Evolutionary conservation across 495 filamentous ascomycete species (phyloP), one percentile per base, ranked within the genome.

Genomic region (Penicillium parvum): DNA sequence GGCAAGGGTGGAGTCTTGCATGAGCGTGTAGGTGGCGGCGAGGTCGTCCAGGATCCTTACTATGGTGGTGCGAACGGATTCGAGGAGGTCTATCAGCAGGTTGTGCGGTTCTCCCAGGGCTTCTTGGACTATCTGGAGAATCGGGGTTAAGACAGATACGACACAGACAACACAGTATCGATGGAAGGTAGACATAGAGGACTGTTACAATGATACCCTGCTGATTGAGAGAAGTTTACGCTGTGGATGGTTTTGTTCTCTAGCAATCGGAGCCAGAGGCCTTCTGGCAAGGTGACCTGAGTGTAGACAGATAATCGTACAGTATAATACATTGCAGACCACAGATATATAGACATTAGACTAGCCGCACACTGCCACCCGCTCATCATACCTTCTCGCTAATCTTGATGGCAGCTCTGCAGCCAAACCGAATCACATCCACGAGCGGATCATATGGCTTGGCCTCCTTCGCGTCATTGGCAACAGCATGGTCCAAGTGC

Each of bases 401-500:
- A 38, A 96, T 79, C 83, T 89, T 95, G 48, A 98, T 98, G 1
- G 92, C 92, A 1, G 85, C 81, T 50, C 83, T 77, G 63, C 92
- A 98, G 11, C 94, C 92, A 8, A 84, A 76, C 32, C 90, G 76
- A 47, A 98, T 96, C 20, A 88, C 74, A 37, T 84, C 83, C n/a
- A 88, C 95, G 48, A 98, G 69, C 44, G 95, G 60, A 68, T 87
- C 87, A 65, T 97, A 89, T 21, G 90, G 91, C 55, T 78, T 76
- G 4, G 92, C 92, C 57, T 88, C 77, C 58, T 90, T 87, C 8
- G 89, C 80, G 67, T 96, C 94, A 61, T 96, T 83, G 55, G 86
- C 84, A 6, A 98, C 85, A 1, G 92, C 92, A 66, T 95, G 88
- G 62, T 98, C 92, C 59, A 97, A 60, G 68, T 98, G 92, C 66